Evolutionary conservation across 768 basidiomycete genomes (phyloP).

Genomic region (Boletus barrowsii): DNA sequence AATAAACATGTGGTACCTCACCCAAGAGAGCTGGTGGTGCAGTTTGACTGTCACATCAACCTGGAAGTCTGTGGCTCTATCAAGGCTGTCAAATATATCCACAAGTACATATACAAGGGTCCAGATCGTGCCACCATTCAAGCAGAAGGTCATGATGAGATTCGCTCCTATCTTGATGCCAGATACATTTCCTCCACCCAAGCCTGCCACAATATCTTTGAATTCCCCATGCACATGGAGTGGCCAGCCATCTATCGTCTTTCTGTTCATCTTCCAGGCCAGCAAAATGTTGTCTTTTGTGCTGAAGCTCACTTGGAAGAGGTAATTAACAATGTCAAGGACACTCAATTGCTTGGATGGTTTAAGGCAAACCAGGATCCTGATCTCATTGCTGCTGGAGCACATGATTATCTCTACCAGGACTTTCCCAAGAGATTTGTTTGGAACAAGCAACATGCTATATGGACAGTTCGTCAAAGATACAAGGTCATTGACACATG

Average conservation of each 20-base stretch:
- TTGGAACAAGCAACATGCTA: conserved; percentile 13
- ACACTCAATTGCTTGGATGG: neutral
- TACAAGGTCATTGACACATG: conserved; percentile 16
- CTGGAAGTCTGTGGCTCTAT: too few species aligned
- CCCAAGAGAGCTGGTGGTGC: too few species aligned
- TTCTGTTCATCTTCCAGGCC: neutral
- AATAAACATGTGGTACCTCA: too few species aligned
- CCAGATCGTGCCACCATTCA: too few species aligned
- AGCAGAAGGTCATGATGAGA: too few species aligned
- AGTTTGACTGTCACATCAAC: too few species aligned
- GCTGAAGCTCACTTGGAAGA: neutral
- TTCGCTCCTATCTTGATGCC: too few species aligned
- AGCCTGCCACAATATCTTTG: too few species aligned
- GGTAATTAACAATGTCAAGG: neutral
- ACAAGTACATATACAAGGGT: too few species aligned
- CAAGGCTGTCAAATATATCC: too few species aligned
- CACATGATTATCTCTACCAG: conserved; percentile 25
- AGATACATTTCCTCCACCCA: too few species aligned
- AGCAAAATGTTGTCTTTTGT: neutral
- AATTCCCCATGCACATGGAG: conserved; percentile 3
- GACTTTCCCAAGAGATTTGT: conserved; percentile 34
- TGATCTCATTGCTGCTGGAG: neutral
- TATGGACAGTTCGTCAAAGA: conserved; percentile 32
- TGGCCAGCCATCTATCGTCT: conserved; percentile 7
- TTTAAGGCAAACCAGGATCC: neutral